These are phyloP conservation scores for Geotrichum phurueaensis DNA, from an alignment of 1,139 yeast genomes.

Conservation along the genomic window DNA sequence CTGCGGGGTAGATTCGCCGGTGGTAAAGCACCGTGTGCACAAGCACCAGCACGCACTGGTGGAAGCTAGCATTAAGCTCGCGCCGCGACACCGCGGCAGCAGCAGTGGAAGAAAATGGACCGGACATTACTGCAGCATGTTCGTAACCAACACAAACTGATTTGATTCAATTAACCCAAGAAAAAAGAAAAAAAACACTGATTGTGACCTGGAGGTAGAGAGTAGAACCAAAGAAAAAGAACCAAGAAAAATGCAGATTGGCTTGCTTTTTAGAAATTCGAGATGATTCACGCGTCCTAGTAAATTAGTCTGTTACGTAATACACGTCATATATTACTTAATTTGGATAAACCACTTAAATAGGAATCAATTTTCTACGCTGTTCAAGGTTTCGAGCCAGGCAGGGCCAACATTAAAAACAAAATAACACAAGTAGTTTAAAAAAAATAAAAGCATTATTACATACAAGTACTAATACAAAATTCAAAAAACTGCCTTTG, in stretches of 20 bases:
- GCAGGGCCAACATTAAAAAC: background rate
- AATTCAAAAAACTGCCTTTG: conserved; percentile 16
- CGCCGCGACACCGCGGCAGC: background rate
- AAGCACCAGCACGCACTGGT: conserved; percentile 34
- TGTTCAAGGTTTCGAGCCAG: background rate
- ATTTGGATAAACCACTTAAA: background rate
- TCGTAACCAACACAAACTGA: background rate
- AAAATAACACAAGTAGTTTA: background rate
- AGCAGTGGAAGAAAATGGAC: background rate
- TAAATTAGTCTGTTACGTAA: background rate
- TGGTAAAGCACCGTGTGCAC: conserved; percentile 35
- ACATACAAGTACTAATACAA: background rate
- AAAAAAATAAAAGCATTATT: background rate
- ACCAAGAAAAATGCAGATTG: background rate
- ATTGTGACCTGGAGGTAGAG: background rate
- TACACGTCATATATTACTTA: background rate
- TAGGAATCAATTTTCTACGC: background rate
- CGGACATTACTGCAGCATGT: background rate
- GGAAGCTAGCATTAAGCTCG: conserved; percentile 20
- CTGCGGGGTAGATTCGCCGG: conserved; percentile 34
- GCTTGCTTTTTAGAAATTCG: background rate
- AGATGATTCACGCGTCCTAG: background rate
- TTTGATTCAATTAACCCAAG: background rate
- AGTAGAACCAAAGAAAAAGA: background rate
- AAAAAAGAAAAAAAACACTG: background rate